A percentile compares a stretch with the other conserved stretches of the same genome.
Evolutionary conservation across 192 early-diverging fungal genomes (phyloP).

Genomic region (Podila horticola): DNA sequence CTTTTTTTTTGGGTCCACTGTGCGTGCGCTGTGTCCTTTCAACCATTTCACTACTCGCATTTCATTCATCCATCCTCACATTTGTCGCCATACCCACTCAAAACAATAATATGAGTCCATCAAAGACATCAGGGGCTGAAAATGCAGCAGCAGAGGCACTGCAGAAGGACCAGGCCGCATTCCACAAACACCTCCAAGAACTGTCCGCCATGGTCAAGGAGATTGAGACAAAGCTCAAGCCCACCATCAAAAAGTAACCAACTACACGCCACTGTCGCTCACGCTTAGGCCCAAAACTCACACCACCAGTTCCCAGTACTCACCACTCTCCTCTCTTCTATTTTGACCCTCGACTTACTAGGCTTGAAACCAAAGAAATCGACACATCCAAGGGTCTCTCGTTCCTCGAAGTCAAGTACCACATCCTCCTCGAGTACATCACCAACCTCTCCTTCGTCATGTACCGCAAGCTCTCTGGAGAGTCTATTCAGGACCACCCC

Average conservation of each 20-base stretch:
- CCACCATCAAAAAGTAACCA: slow-evolving; percentile 55
- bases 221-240: slow-evolving; percentile 55
- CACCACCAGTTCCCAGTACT: not conserved
- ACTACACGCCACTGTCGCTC: not conserved
- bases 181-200: slow-evolving; percentile 53
- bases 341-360: not conserved
- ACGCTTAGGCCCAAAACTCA: not conserved
- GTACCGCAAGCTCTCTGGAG: slow-evolving; percentile 83
- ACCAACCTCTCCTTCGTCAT: slow-evolving; percentile 79
- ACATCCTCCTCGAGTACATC: slow-evolving; percentile 88
- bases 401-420: slow-evolving; percentile 91
- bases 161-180: slow-evolving; percentile 25
- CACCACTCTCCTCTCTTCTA: not conserved
- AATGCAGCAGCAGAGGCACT: slow-evolving; percentile 24
- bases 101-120: slow-evolving; percentile 18
- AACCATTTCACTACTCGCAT: not conserved
- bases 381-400: slow-evolving; percentile 84
- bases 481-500: slow-evolving; percentile 67
- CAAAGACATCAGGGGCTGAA: slow-evolving; percentile 21
- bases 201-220: slow-evolving; percentile 56
- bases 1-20: no score
- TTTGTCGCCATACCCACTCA: not conserved
- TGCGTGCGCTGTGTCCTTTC: not conserved
- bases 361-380: slow-evolving; percentile 64
- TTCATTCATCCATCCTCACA: not conserved